These are phyloP conservation scores for Amauroascus niger DNA, from an alignment of 2,329 filamentous ascomycete genomes.

Conservation along the genomic window DNA sequence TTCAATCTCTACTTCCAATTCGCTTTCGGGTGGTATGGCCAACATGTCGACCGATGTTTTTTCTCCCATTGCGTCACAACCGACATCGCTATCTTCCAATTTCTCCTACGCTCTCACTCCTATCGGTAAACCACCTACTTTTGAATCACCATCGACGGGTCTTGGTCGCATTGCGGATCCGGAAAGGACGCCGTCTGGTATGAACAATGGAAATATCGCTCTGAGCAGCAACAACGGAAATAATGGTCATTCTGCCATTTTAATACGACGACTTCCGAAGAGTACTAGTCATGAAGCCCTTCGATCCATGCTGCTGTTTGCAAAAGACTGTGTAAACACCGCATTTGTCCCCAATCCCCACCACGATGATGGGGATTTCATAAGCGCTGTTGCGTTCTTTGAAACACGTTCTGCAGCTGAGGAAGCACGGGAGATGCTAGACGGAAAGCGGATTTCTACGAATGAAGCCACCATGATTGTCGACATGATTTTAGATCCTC, in stretches of 20 bases:
- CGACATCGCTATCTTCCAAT: conserved; percentile 26
- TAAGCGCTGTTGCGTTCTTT: conserved; percentile 52
- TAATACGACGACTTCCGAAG: conserved; percentile 51
- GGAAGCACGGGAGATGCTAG: conserved; percentile 49
- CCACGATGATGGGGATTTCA: conserved; percentile 48
- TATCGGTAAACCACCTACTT: conserved; percentile 30
- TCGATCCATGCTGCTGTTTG: conserved; percentile 55
- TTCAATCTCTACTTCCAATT: conserved; percentile 22
- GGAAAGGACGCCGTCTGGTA: conserved; percentile 9
- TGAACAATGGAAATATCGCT: conserved; percentile 26
- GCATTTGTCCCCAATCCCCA: conserved; percentile 48
- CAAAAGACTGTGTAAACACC: conserved; percentile 51
- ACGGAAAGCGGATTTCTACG: conserved; percentile 53
- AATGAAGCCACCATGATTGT: conserved; percentile 51
- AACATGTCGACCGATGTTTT: conserved; percentile 39
- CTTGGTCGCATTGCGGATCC: conserved; percentile 12
- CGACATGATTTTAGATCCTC: conserved; percentile 40
- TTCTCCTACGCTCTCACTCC: conserved; percentile 34
- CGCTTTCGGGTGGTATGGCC: conserved; percentile 27
- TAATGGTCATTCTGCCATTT: conserved; percentile 36
- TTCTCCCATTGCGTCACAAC: conserved; percentile 30
- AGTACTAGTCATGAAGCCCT: conserved; percentile 51
- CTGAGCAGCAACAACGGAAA: conserved; percentile 23
- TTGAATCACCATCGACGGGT: conserved; percentile 17
- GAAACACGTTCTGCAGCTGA: conserved; percentile 48